A percentile compares a stretch with the other conserved stretches of the same genome.
phyloP scores from a whole-genome alignment of 192 early-diverging fungal species.

The Rhizophagus sp. region DNA sequence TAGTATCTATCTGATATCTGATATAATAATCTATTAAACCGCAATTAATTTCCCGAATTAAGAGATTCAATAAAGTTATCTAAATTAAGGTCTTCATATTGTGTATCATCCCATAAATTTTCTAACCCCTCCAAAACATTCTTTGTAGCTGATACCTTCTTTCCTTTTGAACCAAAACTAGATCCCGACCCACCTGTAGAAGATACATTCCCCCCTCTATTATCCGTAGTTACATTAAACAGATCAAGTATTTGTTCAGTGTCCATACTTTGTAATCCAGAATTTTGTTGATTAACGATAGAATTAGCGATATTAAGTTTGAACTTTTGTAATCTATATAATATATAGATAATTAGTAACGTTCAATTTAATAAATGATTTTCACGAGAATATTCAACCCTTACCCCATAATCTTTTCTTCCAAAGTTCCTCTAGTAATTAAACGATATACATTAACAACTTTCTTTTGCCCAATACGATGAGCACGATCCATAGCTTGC shows the following conservation, averaged over 20 bases:
- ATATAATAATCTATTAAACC: neutral
- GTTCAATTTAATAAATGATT: neutral
- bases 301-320: conserved; percentile 97
- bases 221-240: conserved; percentile 72
- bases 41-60: conserved; percentile 1
- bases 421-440: conserved; percentile 94
- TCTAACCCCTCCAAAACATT: conserved; percentile 77
- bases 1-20: neutral
- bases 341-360: conserved; percentile 3
- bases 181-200: conserved; percentile 12
- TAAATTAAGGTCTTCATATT: conserved; percentile 85
- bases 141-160: conserved; percentile 63
- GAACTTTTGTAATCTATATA: conserved; percentile 90
- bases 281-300: conserved; percentile 95
- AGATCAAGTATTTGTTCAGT: conserved; percentile 94
- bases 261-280: conserved; percentile 92
- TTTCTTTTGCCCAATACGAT: conserved; percentile 96
- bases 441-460: conserved; percentile 98
- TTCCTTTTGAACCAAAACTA: conserved; percentile 34
- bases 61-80: conserved; percentile 67
- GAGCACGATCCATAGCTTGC: conserved; percentile 99
- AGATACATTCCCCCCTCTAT: conserved; percentile 28
- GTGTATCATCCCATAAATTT: conserved; percentile 87
- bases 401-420: conserved; percentile 99
- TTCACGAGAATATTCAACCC: neutral